Percentiles rank a stretch among this genome's conserved stretches.
Conservation (phyloP, 768 basidiomycete genomes). For the Mycena epipterygia region DNA sequence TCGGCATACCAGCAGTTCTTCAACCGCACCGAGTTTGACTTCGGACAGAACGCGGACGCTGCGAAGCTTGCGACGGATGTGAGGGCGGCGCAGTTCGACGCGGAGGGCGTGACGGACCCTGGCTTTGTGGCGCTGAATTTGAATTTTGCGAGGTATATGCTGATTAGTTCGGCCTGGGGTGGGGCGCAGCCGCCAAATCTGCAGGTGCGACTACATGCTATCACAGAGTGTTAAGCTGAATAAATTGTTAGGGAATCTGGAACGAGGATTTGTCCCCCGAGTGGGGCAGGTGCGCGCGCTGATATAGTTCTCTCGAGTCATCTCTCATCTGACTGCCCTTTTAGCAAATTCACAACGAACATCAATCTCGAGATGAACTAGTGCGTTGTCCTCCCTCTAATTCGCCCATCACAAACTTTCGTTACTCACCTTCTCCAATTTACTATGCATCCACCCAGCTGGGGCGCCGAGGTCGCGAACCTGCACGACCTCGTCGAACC, state of each 20-base stretch:
- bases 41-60: constrained; percentile 17
- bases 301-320: too few relatives aligned
- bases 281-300: constrained; percentile 30
- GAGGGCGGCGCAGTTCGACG: constrained; percentile 1
- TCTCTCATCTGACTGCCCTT: background rate
- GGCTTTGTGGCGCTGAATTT: constrained; percentile 25
- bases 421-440: too few relatives aligned
- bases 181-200: constrained; percentile 24
- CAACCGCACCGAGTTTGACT: constrained; percentile 14
- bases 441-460: constrained; percentile 17
- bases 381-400: background rate
- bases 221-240: too few relatives aligned
- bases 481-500: constrained; percentile 37
- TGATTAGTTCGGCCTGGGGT: constrained; percentile 27
- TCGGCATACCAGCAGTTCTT: constrained; percentile 4
- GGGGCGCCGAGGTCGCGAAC: constrained; percentile 34
- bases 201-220: background rate
- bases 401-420: too few relatives aligned
- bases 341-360: constrained; percentile 37
- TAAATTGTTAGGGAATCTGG: constrained; percentile 39
- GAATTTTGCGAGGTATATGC: constrained; percentile 23
- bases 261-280: constrained; percentile 23
- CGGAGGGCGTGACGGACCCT: background rate
- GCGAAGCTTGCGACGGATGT: constrained; percentile 21
- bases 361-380: constrained; percentile 34